phyloP scores from a whole-genome alignment of 331 rosid species.

The Erythrophleum ivorense region DNA sequence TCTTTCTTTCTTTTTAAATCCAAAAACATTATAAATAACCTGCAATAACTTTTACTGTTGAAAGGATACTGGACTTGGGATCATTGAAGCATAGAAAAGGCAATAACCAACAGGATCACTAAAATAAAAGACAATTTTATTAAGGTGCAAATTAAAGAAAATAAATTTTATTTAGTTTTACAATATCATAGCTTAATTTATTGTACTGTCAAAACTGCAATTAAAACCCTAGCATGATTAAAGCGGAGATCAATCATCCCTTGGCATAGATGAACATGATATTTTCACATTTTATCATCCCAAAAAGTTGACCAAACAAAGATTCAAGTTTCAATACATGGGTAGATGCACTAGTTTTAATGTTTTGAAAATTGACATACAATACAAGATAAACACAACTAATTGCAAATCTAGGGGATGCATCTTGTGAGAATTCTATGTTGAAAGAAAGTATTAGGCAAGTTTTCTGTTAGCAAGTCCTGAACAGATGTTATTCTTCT shows the following conservation, averaged over 20 bases:
- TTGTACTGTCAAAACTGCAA: not conserved
- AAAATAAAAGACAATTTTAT: too few relatives aligned
- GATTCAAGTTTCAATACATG: conserved; percentile 9
- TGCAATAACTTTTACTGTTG: not conserved
- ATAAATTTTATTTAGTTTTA: not conserved
- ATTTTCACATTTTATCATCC: conserved; percentile 23
- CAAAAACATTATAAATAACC: too few relatives aligned
- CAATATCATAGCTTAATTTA: not conserved
- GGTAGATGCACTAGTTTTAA: conserved; percentile 37
- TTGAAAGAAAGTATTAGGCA: conserved; percentile 17
- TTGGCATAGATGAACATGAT: conserved; percentile 21
- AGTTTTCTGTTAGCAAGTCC: conserved; percentile 44
- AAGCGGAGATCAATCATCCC: not conserved
- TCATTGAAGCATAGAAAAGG: not conserved
- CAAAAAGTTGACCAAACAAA: conserved; percentile 12
- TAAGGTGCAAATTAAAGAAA: too few relatives aligned
- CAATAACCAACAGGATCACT: not conserved
- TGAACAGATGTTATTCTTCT: conserved; percentile 62
- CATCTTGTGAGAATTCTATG: conserved; percentile 33
- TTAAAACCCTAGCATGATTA: not conserved
- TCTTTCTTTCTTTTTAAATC: too few relatives aligned
- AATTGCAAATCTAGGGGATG: conserved; percentile 47
- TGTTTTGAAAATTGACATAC: conserved; percentile 27
- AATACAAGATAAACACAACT: conserved; percentile 41
- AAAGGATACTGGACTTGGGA: not conserved